Evolutionary conservation across 176 grass and related monocot species (phyloP).

Genomic region (Aegilops longissima): DNA sequence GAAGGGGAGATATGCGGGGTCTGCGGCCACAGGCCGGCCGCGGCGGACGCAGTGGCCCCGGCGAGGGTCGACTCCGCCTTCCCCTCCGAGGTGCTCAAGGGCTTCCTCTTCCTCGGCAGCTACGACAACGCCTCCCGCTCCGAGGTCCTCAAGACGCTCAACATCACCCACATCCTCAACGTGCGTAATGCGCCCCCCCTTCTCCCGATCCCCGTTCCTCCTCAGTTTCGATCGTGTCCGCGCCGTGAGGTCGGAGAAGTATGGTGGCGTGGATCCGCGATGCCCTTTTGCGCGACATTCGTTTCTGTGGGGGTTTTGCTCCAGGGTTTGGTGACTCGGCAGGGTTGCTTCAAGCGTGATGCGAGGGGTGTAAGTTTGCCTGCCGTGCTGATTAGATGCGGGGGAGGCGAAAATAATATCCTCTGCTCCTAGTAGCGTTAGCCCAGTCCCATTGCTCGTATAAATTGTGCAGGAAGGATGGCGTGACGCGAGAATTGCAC

Average conservation of each 20-base stretch:
- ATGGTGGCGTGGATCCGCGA: not conserved
- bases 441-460: not conserved
- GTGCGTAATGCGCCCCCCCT: slow-evolving; percentile 34
- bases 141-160: slow-evolving; percentile 67
- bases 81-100: slow-evolving; percentile 71
- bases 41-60: slow-evolving; percentile 4
- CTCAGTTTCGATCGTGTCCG: not conserved
- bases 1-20: slow-evolving; percentile 83
- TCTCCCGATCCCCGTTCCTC: not conserved
- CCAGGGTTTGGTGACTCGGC: slow-evolving; percentile 18
- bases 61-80: slow-evolving; percentile 53
- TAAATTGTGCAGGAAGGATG: not conserved
- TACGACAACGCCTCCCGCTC: slow-evolving; percentile 80
- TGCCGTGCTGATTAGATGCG: not conserved
- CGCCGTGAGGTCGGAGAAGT: not conserved
- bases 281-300: not conserved
- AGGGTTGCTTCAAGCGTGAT: not conserved
- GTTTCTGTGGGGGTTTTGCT: not conserved
- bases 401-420: not conserved
- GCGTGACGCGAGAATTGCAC: not conserved
- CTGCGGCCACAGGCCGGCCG: slow-evolving; percentile 54
- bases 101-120: slow-evolving; percentile 92
- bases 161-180: slow-evolving; percentile 81
- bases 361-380: not conserved
- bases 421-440: not conserved